Conservation (phyloP, 2,329 filamentous ascomycete species). For the Cordyceps fumosorosea region DNA sequence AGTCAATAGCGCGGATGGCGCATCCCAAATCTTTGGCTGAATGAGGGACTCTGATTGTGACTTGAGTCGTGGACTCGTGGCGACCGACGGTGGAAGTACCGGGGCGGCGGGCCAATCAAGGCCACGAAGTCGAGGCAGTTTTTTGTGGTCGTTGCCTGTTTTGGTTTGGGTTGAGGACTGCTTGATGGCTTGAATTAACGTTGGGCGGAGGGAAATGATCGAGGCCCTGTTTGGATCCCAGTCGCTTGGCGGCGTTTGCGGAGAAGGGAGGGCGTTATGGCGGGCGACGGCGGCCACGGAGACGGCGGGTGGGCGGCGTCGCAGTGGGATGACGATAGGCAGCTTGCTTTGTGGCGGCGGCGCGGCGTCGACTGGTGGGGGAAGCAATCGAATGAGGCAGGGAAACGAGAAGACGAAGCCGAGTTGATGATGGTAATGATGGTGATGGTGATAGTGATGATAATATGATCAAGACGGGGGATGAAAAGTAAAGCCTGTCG, state of each 20-base stretch:
- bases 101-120: slow-evolving; percentile 2
- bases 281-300: neutral
- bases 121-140: slow-evolving; percentile 5
- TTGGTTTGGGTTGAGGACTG: neutral
- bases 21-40: neutral
- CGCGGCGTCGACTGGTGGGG: neutral
- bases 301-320: neutral
- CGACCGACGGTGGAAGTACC: slow-evolving; percentile 1
- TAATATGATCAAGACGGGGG: neutral
- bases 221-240: neutral
- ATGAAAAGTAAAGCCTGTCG: neutral
- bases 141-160: neutral
- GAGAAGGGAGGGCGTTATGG: neutral
- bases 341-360: neutral
- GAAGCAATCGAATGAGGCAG: neutral
- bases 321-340: neutral
- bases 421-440: neutral
- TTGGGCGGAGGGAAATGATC: neutral
- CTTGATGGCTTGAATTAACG: neutral
- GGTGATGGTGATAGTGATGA: no score
- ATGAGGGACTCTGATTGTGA: neutral
- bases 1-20: slow-evolving; percentile 10
- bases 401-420: neutral
- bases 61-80: slow-evolving; percentile 5
- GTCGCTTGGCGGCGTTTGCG: neutral